Evolutionary conservation across 345 rosid species (phyloP), one percentile per base, ranked within the genome.

Genomic region (Reutealis trisperma): DNA sequence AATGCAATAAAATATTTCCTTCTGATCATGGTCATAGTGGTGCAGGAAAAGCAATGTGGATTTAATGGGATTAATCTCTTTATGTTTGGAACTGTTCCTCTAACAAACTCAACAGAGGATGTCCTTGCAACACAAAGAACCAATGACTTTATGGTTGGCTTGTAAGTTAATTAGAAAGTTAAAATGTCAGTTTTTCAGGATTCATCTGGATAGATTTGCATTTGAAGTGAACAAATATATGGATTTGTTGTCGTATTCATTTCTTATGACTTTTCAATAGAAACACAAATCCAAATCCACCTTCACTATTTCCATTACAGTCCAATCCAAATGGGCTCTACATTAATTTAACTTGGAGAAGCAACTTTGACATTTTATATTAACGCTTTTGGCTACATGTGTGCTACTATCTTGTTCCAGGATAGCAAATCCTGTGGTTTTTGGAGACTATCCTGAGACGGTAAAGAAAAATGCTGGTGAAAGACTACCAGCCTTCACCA

Each of bases 371-470:
- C 16, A 3, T 47, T 73, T 8, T n/a, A 19, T n/a, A 19, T n/a
- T 41, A 18, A 12, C 32, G 2, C 58, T 22, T 21, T 41, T 55
- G 41, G 41, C 41, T 6, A 15, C 7, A 11, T 65, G 2, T 6
- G 21, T 70, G 12, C 65, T 51, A 8, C 16, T 15, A 16, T 67
- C 15, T 32, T 52, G 19, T 74, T 86, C 44, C 85, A 94, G 96
- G 94, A 71, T 88, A 68, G 70, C 81, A 54, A 75, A 90, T 78
- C 96, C 97, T 16, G 65, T 93, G 84, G 78, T 87, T 34, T 88
- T 78, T 76, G 97, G 98, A n/a, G 94, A 91, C 66, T 93, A 91
- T 79, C 97, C 98, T 0, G 78, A 82, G 54, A 79, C 16, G 63
- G 89, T 91, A 94, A 91, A 90, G 83, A 81, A 80, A 76, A 85